Percentiles rank a stretch among this genome's conserved stretches.
Evolutionary conservation across 129 eudicot genomes (phyloP).

Genomic region (Escallonia herrerae): DNA sequence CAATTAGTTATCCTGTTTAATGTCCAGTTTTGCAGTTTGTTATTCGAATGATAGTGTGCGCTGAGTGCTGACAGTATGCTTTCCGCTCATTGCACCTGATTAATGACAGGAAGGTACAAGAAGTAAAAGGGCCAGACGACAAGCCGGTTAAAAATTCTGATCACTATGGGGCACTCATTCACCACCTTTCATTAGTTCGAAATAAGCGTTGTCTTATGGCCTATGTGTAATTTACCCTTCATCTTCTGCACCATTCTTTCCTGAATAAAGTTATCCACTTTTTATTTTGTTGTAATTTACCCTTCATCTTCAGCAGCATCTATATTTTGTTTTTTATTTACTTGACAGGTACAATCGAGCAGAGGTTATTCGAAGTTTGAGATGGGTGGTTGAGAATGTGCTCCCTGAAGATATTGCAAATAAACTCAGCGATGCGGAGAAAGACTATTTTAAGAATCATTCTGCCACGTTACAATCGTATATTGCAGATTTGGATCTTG

Average conservation of each 20-base stretch:
- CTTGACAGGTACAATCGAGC: slow-evolving; percentile 74
- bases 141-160: slow-evolving; percentile 61
- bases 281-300: neutral
- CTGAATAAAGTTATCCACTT: neutral
- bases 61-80: too few species aligned
- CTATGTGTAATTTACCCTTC: slow-evolving; percentile 50
- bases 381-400: slow-evolving; percentile 63
- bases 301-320: slow-evolving; percentile 2
- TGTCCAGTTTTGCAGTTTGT: too few species aligned
- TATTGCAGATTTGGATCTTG: slow-evolving; percentile 65
- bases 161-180: slow-evolving; percentile 84
- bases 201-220: slow-evolving; percentile 99
- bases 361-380: slow-evolving; percentile 62
- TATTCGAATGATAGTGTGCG: too few species aligned
- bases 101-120: slow-evolving; percentile 52
- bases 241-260: neutral
- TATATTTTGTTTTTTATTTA: slow-evolving; percentile 10
- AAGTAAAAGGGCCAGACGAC: slow-evolving; percentile 40
- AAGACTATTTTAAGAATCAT: slow-evolving; percentile 70
- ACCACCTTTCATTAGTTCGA: slow-evolving; percentile 87
- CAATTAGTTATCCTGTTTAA: too few species aligned
- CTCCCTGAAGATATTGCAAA: slow-evolving; percentile 74
- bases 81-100: neutral
- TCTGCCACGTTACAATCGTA: slow-evolving; percentile 57
- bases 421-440: slow-evolving; percentile 70